Evolutionary conservation across 345 rosid genomes (phyloP).

Genomic region (Brassica nigra): DNA sequence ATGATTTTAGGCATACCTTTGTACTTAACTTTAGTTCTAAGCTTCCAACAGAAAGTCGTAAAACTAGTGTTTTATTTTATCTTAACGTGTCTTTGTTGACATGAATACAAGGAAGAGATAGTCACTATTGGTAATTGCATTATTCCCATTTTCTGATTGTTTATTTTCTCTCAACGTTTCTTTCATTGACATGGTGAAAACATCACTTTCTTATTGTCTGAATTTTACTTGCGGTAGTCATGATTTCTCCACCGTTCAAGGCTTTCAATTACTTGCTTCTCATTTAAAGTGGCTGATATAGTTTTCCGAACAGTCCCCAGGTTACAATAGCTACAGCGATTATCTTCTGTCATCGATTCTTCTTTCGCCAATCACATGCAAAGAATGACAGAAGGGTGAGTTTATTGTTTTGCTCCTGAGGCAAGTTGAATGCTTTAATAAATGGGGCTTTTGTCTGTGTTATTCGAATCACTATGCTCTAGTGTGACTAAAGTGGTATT

Average conservation of each 20-base stretch:
- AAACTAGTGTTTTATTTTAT: background rate
- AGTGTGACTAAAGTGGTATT: conserved; percentile 21
- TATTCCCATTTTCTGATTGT: background rate
- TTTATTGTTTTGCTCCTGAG: conserved; percentile 42
- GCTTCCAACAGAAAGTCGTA: no score
- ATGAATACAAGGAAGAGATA: background rate
- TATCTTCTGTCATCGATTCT: conserved; percentile 94
- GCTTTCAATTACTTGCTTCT: background rate
- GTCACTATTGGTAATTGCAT: background rate
- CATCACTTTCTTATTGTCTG: background rate
- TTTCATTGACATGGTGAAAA: conserved; percentile 66
- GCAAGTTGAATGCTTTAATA: conserved; percentile 29
- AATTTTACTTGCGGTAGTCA: conserved; percentile 6
- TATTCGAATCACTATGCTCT: conserved; percentile 14
- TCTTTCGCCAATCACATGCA: conserved; percentile 93
- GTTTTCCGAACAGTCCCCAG: conserved; percentile 74
- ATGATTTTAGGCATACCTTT: conserved; percentile 1
- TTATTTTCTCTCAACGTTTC: conserved; percentile 91
- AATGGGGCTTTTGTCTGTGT: background rate
- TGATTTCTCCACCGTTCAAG: conserved; percentile 21
- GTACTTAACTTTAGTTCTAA: background rate
- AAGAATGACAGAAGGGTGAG: conserved; percentile 96
- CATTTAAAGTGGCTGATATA: conserved; percentile 29
- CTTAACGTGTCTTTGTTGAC: conserved; percentile 1
- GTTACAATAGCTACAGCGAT: conserved; percentile 98